Base-by-base conservation (phyloP, 306 rosid species). In the Gynostemma pentaphyllum region DNA sequence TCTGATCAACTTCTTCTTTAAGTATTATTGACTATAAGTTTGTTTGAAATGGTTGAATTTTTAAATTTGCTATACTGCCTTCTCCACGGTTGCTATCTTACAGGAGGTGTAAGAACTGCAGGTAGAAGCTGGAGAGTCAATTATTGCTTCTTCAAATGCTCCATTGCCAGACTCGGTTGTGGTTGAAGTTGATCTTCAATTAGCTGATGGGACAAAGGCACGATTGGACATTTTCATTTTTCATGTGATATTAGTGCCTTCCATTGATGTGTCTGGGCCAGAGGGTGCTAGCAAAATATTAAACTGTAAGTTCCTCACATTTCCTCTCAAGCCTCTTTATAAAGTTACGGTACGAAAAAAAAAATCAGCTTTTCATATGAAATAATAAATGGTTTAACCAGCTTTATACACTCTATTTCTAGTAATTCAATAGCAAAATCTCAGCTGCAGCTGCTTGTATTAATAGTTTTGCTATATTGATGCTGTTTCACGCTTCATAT, bases 151-250 rank as follows among this genome's bases (percentile, higher is more conserved):
- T 36, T 66, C 83, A 55, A 15, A 77, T 66, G 68, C 86, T 42
- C 72, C 73, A 15, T 51, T 53, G n/a, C n/a, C n/a, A 2, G 76
- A 67, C 12, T 82, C 28, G 81, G 18, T 80, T 66, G 87, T 87
- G 77, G 97, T 87, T 64, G 83, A 83, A 46, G 64, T 86, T 77
- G 87, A 83, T 78, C 75, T 82, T 62, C 80, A 91, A 84, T 71
- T 91, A 81, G 83, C 85, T 36, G 96, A 91, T 65, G 96, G 96
- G 51, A 80, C 85, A 74, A n/a, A n/a, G 88, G 89, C 79, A 61
- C 83, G 79, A 62, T 79, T 57, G 86, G 84, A 53, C 80, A 73
- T 28, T 80, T 87, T 65, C n/a, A 87, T 87, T 74, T 23, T 68
- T 69, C 85, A 77, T 45, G 72, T 47, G 76, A 86, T 71, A 75